Conservation (phyloP, 495 filamentous ascomycete genomes). For the Tuber indicum region DNA sequence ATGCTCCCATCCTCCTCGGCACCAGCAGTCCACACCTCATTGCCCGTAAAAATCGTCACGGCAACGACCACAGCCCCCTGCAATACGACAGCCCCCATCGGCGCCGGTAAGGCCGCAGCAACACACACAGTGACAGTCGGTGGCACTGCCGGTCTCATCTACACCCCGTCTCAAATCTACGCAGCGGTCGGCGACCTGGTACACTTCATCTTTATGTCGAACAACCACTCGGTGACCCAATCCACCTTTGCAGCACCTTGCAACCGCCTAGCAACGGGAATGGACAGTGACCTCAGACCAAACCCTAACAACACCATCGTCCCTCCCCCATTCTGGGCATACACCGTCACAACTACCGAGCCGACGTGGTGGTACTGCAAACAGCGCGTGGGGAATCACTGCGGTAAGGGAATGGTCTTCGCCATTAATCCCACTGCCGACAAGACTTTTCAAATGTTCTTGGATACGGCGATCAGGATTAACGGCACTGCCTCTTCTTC, state of each 20-base stretch:
- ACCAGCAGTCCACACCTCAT: constrained; percentile 7
- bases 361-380: constrained; percentile 59
- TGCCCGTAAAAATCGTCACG: constrained; percentile 3
- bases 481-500: constrained; percentile 48
- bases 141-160: constrained; percentile 55
- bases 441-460: constrained; percentile 56
- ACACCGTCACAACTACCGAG: constrained; percentile 23
- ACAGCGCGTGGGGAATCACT: constrained; percentile 54
- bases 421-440: constrained; percentile 63
- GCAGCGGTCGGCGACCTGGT: constrained; percentile 58
- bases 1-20: neutral
- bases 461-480: constrained; percentile 53
- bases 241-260: constrained; percentile 65
- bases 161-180: constrained; percentile 54
- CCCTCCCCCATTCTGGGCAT: constrained; percentile 33
- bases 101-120: neutral
- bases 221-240: constrained; percentile 66
- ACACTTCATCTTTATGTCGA: constrained; percentile 63
- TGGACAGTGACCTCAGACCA: constrained; percentile 62
- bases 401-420: constrained; percentile 69
- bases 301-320: constrained; percentile 56
- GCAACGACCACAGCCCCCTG: constrained; percentile 17
- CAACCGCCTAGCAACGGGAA: constrained; percentile 52
- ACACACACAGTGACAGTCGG: constrained; percentile 49
- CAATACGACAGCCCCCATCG: constrained; percentile 16